phyloP scores from a whole-genome alignment of 2,329 filamentous ascomycete genomes.

The Alternaria tenuissima region DNA sequence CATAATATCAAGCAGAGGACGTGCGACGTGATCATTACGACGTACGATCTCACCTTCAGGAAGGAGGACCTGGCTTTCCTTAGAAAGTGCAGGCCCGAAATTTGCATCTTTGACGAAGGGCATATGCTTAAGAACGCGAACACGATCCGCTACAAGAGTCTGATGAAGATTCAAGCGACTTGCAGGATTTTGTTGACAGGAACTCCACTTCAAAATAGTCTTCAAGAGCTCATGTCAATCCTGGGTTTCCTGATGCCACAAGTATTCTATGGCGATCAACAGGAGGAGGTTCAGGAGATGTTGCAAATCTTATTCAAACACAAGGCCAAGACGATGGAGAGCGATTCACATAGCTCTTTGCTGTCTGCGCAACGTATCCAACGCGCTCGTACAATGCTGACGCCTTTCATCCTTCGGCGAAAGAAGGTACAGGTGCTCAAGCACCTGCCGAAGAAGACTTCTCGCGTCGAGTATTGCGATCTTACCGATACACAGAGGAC shows the following conservation, averaged over 20 bases:
- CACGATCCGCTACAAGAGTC: slow-evolving; percentile 80
- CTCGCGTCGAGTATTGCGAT: slow-evolving; percentile 80
- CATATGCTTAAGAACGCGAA: slow-evolving; percentile 90
- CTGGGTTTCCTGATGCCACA: slow-evolving; percentile 92
- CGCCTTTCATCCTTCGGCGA: slow-evolving; percentile 91
- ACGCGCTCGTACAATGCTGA: slow-evolving; percentile 88
- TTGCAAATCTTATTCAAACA: slow-evolving; percentile 90
- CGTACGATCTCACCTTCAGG: slow-evolving; percentile 71
- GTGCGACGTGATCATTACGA: slow-evolving; percentile 76
- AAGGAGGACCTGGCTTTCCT: slow-evolving; percentile 71
- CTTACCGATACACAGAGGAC: slow-evolving; percentile 75
- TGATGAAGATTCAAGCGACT: slow-evolving; percentile 78
- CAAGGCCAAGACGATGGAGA: slow-evolving; percentile 83
- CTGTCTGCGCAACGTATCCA: slow-evolving; percentile 87
- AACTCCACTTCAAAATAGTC: slow-evolving; percentile 92
- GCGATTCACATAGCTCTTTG: slow-evolving; percentile 75
- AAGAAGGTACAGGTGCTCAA: slow-evolving; percentile 91
- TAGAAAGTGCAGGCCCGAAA: slow-evolving; percentile 63
- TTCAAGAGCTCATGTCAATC: slow-evolving; percentile 88
- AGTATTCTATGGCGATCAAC: slow-evolving; percentile 74
- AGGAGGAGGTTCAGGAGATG: slow-evolving; percentile 73
- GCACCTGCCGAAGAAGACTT: slow-evolving; percentile 81
- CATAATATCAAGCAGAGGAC: slow-evolving; percentile 63
- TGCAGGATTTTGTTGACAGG: slow-evolving; percentile 89
- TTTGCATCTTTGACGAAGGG: slow-evolving; percentile 89